Base-by-base conservation (phyloP, 2,329 filamentous ascomycete genomes). In the Nakataea oryzae region DNA sequence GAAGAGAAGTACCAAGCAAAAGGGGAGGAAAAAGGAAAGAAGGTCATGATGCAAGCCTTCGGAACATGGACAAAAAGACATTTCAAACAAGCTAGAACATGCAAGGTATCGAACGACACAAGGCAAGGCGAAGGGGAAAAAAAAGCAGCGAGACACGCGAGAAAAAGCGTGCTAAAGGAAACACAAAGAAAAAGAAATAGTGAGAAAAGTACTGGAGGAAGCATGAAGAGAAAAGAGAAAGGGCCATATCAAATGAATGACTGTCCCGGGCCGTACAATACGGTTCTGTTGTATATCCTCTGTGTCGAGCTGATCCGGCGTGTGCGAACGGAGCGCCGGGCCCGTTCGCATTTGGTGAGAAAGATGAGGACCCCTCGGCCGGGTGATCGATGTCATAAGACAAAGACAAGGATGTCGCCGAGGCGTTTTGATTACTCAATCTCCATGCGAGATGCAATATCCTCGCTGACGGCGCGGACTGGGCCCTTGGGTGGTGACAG, bases 391-490 rank as follows among this genome's bases (percentile, higher is more conserved):
- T n/a, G 11, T 50, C 17, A n/a, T 50, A n/a, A 50, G n/a, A 9
- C 41, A 50, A 50, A 50, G 11, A 21, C 41, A 21, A 50, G 17
- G 11, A 50, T 5, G n/a, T n/a, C 14, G 41, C 21, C n/a, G 41
- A 12, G 34, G 14, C 5, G 41, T 21, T n/a, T 6, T 60, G 13
- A 34, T 62, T 62, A 66, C 72, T 79, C 85, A 67, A 87, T 81
- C 69, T 87, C 85, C 83, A 88, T 87, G 26, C 78, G 76, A 4
- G 79, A 79, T 32, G 83, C 84, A 58, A 87, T 78, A 64, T 88
- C 85, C 71, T 87, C 85, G 66, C 84, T 87, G 71, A 86, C 79
- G 32, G 81, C 79, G 54, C 84, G 78, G 57, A 83, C 76, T 9
- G 76, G 75, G 56, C 75, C 74, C 62, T 74, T 75, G 26, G 54